Conservation (phyloP, 2,329 filamentous ascomycete species). For the Cercospora nicotianae region DNA sequence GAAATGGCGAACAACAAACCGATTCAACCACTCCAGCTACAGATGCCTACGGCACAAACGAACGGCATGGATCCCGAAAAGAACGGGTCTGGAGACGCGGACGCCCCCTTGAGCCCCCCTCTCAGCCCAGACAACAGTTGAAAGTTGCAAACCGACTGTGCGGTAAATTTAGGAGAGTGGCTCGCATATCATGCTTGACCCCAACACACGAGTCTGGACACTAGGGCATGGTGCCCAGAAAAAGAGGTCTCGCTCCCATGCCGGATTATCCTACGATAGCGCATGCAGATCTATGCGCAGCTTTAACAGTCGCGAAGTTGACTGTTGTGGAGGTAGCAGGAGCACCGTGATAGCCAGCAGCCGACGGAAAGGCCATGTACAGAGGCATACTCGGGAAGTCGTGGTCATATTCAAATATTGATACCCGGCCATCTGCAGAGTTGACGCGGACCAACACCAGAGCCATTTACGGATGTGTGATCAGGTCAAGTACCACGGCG, state of each 20-base stretch:
- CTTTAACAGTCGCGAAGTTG: neutral
- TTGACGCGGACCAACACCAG: neutral
- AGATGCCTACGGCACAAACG: constrained; percentile 45
- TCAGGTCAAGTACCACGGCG: neutral
- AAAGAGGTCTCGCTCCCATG: neutral
- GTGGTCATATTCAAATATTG: neutral
- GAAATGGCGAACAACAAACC: constrained; percentile 49
- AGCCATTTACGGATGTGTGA: neutral
- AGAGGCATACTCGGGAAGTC: neutral
- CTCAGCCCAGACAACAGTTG: constrained; percentile 8
- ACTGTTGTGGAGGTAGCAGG: neutral
- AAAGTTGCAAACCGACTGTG: neutral
- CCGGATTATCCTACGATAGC: neutral
- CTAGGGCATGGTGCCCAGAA: neutral
- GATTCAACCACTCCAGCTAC: constrained; percentile 52
- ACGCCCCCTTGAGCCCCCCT: constrained; percentile 76
- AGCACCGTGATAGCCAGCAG: neutral
- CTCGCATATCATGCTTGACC: neutral
- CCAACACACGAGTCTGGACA: neutral
- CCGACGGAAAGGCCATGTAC: neutral
- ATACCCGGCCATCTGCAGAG: neutral
- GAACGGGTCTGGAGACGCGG: constrained; percentile 60
- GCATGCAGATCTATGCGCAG: neutral
- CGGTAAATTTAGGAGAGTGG: neutral
- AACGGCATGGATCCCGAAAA: constrained; percentile 60